Evolutionary conservation across 148 eudicot genomes (phyloP), one percentile per base, ranked within the genome.

Genomic region (Rhododendron molle): DNA sequence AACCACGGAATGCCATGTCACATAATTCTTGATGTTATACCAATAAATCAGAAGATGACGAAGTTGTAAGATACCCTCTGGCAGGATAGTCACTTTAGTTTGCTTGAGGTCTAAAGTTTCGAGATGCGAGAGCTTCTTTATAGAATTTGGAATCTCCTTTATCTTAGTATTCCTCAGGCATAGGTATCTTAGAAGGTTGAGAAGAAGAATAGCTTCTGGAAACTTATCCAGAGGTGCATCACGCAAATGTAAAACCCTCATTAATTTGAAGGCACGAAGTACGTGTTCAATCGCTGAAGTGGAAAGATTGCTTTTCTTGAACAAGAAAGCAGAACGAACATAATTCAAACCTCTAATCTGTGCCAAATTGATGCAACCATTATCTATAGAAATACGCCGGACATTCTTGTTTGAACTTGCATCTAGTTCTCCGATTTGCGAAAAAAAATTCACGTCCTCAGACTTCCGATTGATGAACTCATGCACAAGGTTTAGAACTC

Each of bases 121-220:
- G 7, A 40, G 43, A 40, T 40, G 43, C 43, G 7, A 40, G 43
- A 40, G 43, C 43, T 40, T 40, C 43, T 40, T 40, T 40, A 40
- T 40, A 40, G 43, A 40, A 40, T 40, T 40, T 40, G 43, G 43
- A 40, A 40, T 40, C 43, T 40, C 43, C 43, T 5, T 40, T 40
- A 40, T 40, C 43, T 40, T 40, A 40, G 43, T 40, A 40, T 40
- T 40, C 43, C 43, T 40, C 43, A 40, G 1, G 43, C 43, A 40
- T 40, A 40, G 43, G 43, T 90, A 90, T 72, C 84, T 86, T 44
- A 90, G 65, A 28, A 47, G 91, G 34, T 34, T 58, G 46, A 90
- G 87, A 32, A 47, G 16, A 46, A 81, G 21, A 28, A 86, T 23
- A 67, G 30, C 65, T 49, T 81, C 52, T 2, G 90, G 91, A 81